Base-by-base conservation (phyloP, 1,284 basidiomycete species). In the Flammula alnicola region DNA sequence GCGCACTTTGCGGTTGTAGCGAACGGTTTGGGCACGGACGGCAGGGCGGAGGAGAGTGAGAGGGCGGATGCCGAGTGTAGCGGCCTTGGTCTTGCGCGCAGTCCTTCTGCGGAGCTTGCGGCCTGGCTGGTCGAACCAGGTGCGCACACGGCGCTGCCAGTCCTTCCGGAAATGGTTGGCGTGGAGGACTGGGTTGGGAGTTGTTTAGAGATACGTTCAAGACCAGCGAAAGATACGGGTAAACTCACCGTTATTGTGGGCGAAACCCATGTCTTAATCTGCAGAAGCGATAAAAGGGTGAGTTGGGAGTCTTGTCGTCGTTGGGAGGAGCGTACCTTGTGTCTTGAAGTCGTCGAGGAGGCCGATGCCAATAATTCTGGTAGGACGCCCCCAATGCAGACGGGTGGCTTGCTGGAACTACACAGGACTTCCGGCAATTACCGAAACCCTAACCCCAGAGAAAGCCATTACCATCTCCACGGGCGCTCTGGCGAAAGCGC, bases 101-200 rank as follows among this genome's bases (percentile, higher is more conserved):
- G 82, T 88, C 72, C 97, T 92, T 73, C 97, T 86, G 72, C 93
- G 90, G 76, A 96, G 91, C 81, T 99, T 99, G 74, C 92, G 91
- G 53, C 95, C 97, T 58, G 96, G 94, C 78, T 99, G 97, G 83
- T 99, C 93, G 74, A 99, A 99, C 96, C 95, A 95, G 69, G 92
- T 96, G 75, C 89, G 90, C 67, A 97, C 93, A 63, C 88, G 87
- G 69, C 86, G 83, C 75, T 96, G 91, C 94, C 94, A 97, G 76
- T 97, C 94, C 88, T 99, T 99, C 79, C 87, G 93, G 87, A 98
- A 98, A 73, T 98, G 95, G 79, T 95, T 95, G 70, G 78, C 81
- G 76, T 85, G 93, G 73, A 95, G 91, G 77, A 92, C 91, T 88
- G 54, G 46, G 45, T 27, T 33, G 19, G 17, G 29, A 20, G 38